phyloP scores from a whole-genome alignment of 2,329 filamentous ascomycete species.

The Epichloe coenophiala region DNA sequence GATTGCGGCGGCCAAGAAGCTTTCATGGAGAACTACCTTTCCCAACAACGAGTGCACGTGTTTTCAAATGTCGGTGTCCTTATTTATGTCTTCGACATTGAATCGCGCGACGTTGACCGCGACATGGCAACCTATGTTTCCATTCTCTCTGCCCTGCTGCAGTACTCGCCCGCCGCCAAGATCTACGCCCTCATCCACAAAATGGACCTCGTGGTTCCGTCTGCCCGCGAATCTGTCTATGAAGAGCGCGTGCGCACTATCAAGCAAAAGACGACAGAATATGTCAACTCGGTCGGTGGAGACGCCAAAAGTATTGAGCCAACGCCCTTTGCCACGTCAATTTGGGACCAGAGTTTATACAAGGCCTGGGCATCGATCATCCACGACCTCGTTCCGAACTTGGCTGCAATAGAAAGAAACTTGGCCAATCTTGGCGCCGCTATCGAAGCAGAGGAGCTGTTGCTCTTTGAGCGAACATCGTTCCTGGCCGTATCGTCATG shows the following conservation, averaged over 20 bases:
- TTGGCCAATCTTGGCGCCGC: slow-evolving; percentile 69
- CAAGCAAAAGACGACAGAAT: slow-evolving; percentile 54
- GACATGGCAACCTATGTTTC: slow-evolving; percentile 86
- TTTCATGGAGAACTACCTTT: slow-evolving; percentile 97
- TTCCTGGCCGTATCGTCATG: slow-evolving; percentile 95
- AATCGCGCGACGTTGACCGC: slow-evolving; percentile 84
- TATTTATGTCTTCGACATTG: slow-evolving; percentile 98
- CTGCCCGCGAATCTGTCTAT: slow-evolving; percentile 69
- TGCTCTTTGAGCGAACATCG: slow-evolving; percentile 89
- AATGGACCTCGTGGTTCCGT: slow-evolving; percentile 85
- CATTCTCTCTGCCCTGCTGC: slow-evolving; percentile 76
- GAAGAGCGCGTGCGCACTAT: slow-evolving; percentile 71
- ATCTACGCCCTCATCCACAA: slow-evolving; percentile 97
- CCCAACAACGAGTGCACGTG: slow-evolving; percentile 87
- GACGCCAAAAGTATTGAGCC: slow-evolving; percentile 42
- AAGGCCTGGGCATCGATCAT: slow-evolving; percentile 98
- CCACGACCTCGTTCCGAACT: slow-evolving; percentile 92
- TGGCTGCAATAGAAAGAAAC: slow-evolving; percentile 75
- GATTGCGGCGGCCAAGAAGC: slow-evolving; percentile 98
- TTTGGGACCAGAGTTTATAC: slow-evolving; percentile 97
- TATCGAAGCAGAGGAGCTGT: slow-evolving; percentile 84
- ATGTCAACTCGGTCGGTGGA: slow-evolving; percentile 24
- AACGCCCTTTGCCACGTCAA: slow-evolving; percentile 85
- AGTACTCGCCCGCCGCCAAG: slow-evolving; percentile 68
- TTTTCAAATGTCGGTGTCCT: slow-evolving; percentile 93